Conservation (phyloP, 2,329 filamentous ascomycete genomes). For the Sporothrix dimorphospora region DNA sequence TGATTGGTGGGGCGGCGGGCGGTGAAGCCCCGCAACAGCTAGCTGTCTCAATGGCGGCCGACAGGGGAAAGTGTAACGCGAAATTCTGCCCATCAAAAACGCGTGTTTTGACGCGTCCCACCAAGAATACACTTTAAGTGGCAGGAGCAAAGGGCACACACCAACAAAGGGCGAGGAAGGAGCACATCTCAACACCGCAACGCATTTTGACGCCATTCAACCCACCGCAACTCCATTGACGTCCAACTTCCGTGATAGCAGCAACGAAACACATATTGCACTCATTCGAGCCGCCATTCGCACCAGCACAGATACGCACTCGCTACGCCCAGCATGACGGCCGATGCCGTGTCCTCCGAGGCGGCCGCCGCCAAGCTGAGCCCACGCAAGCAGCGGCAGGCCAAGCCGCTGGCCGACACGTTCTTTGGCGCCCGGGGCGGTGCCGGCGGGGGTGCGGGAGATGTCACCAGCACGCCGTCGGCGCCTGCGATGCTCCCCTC, state of each 20-base stretch:
- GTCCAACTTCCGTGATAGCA: too few relatives aligned
- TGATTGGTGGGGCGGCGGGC: constrained; percentile 25
- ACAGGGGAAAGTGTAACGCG: constrained; percentile 10
- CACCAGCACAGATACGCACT: neutral
- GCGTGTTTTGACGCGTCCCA: constrained; percentile 32
- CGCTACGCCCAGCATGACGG: constrained; percentile 34
- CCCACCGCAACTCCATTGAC: neutral
- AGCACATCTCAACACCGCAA: neutral
- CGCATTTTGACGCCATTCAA: neutral
- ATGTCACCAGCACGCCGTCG: constrained; percentile 33
- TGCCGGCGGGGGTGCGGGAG: constrained; percentile 37
- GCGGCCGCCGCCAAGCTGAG: constrained; percentile 33
- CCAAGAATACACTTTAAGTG: constrained; percentile 23
- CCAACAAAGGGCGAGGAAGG: neutral
- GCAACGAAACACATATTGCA: neutral
- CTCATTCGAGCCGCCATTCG: neutral
- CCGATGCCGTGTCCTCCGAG: constrained; percentile 29
- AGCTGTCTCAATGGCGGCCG: neutral
- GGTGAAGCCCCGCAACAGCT: constrained; percentile 26
- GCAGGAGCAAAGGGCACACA: neutral
- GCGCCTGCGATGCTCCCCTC: constrained; percentile 33
- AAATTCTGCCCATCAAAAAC: constrained; percentile 32
- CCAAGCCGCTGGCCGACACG: constrained; percentile 42
- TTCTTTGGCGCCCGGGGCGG: constrained; percentile 42
- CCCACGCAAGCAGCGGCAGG: constrained; percentile 37